A percentile compares a stretch with the other conserved stretches of the same genome.
These are phyloP conservation scores for Pyrus hybrid DNA, from an alignment of 331 rosid species.

Conservation along the genomic window DNA sequence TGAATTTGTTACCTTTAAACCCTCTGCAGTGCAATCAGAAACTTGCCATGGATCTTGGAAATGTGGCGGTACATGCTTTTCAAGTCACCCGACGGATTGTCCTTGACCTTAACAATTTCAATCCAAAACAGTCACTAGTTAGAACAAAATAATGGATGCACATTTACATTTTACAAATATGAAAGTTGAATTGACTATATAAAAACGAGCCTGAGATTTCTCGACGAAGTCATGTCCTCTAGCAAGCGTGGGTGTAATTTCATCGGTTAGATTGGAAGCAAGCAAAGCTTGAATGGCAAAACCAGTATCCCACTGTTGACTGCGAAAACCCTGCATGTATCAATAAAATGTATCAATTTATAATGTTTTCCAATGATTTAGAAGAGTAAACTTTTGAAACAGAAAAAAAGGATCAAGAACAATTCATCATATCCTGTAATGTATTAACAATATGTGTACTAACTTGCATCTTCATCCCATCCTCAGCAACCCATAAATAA, in stretches of 20 bases:
- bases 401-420: too few species aligned
- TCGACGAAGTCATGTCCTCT: conserved; percentile 61
- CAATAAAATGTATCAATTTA: too few species aligned
- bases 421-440: too few species aligned
- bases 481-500: conserved; percentile 12
- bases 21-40: conserved; percentile 65
- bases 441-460: not conserved
- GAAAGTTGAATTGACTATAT: too few species aligned
- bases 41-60: conserved; percentile 52
- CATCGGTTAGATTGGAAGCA: conserved; percentile 37
- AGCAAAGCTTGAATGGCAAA: conserved; percentile 66
- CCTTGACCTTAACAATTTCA: conserved; percentile 19
- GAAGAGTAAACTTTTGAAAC: too few species aligned
- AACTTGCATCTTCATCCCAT: conserved; percentile 13
- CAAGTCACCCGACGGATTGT: conserved; percentile 52
- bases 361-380: too few species aligned
- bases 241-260: conserved; percentile 38
- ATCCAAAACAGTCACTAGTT: not conserved
- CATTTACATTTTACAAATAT: not conserved
- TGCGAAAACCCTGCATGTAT: conserved; percentile 11
- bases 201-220: conserved; percentile 43
- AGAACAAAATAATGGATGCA: too few species aligned
- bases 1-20: conserved; percentile 27
- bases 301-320: conserved; percentile 51
- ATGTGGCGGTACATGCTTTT: conserved; percentile 44